phyloP scores from a whole-genome alignment of 2,329 filamentous ascomycete species.

The Neoarthrinium moseri region DNA sequence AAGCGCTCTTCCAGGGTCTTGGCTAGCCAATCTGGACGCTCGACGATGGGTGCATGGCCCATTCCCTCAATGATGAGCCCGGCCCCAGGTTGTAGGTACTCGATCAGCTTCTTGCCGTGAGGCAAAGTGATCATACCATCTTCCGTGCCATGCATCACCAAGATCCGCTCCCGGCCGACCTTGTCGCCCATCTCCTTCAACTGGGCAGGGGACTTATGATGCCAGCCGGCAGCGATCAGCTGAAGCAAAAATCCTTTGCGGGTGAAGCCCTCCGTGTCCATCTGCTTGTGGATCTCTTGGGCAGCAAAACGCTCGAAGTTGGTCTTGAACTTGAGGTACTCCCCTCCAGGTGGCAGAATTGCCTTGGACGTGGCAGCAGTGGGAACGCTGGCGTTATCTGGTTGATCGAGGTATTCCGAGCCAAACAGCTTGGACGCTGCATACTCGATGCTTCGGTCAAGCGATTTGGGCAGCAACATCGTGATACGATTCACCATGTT shows the following conservation, averaged over 20 bases:
- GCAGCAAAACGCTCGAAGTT: conserved; percentile 84
- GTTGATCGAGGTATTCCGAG: conserved; percentile 56
- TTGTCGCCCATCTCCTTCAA: conserved; percentile 63
- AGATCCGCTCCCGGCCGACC: conserved; percentile 71
- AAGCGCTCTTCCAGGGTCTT: conserved; percentile 57
- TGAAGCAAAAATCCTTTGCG: conserved; percentile 72
- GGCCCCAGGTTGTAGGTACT: conserved; percentile 60
- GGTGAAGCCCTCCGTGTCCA: conserved; percentile 59
- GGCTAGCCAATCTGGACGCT: conserved; percentile 70
- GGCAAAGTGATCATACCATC: conserved; percentile 77
- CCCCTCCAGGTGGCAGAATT: conserved; percentile 26
- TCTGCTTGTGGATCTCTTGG: conserved; percentile 72
- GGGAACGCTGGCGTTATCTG: conserved; percentile 58
- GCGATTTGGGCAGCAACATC: conserved; percentile 67
- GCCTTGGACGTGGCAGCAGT: conserved; percentile 36
- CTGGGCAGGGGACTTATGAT: conserved; percentile 70
- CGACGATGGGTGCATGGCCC: conserved; percentile 74
- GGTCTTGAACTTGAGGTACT: conserved; percentile 60
- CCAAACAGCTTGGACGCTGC: conserved; percentile 68
- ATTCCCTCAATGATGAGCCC: conserved; percentile 65
- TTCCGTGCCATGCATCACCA: conserved; percentile 72
- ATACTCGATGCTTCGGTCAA: conserved; percentile 64
- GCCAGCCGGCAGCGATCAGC: conserved; percentile 75
- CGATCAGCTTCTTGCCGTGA: conserved; percentile 68
- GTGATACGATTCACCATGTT: conserved; percentile 58